A percentile compares a stretch with the other conserved stretches of the same genome.
These are phyloP conservation scores for Xylaria flabelliformis DNA, from an alignment of 495 filamentous ascomycete genomes.

Conservation along the genomic window DNA sequence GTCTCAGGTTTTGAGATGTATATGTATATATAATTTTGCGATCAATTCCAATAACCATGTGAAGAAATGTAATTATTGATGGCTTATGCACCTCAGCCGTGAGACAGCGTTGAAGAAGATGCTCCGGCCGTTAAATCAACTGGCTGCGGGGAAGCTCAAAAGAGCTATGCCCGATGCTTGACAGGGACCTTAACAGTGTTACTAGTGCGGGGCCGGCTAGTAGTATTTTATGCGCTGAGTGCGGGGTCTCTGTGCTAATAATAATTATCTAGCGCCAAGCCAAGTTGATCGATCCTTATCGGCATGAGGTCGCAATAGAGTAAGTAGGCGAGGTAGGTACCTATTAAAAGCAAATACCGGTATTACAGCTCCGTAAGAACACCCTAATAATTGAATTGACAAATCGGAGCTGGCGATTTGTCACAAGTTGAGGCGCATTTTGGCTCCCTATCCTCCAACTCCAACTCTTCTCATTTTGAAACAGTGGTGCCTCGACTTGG, in stretches of 20 bases:
- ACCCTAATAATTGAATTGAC: too few species aligned
- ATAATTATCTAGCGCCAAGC: not conserved
- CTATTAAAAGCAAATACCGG: too few species aligned
- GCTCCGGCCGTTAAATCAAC: not conserved
- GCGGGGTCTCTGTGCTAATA: constrained; percentile 14
- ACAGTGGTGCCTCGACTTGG: too few species aligned
- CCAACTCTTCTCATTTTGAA: too few species aligned
- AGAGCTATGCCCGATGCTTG: constrained; percentile 22
- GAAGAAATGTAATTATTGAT: not conserved
- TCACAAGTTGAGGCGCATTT: too few species aligned
- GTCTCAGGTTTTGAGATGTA: not conserved
- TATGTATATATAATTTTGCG: not conserved
- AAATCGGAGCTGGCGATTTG: too few species aligned
- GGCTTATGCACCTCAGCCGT: not conserved
- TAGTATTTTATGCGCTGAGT: not conserved
- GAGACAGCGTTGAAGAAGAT: constrained; percentile 1
- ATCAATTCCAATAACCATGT: not conserved
- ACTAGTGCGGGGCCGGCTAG: not conserved
- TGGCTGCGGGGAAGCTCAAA: constrained; percentile 28
- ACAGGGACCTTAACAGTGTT: not conserved
- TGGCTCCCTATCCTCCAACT: too few species aligned
- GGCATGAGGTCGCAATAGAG: not conserved
- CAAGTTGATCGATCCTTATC: not conserved
- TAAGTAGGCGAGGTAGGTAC: too few species aligned
- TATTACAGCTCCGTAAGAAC: too few species aligned